Evolutionary conservation across 305 asterid genomes (phyloP), one percentile per base, ranked within the genome.

Genomic region (Andrographis paniculata): DNA sequence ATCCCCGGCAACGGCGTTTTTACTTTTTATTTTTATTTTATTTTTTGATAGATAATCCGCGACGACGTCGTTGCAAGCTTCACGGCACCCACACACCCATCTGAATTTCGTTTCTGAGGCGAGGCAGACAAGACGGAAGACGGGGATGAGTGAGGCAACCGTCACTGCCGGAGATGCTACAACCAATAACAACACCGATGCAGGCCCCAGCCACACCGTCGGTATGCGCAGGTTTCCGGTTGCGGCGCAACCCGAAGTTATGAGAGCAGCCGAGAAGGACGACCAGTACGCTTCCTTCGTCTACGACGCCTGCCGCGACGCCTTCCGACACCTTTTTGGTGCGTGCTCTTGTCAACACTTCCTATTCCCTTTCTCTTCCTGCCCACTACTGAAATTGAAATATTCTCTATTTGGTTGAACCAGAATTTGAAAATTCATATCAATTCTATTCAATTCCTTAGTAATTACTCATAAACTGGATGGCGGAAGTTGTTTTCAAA

Each of bases 221-320:
- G 67, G 66, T 24, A 62, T 75, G 5, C 71, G 76, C 52, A 52
- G 80, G 45, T 87, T 91, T 42, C 93, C 93, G 0, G 39, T 71
- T 63, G 96, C 96, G 42, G 95, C 94, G 50, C 96, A 78, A 68
- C 96, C 99, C 14, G 99, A 91, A 60, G 63, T 91, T 38, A 91
- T 91, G 96, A 77, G 99, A 62, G 95, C 99, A 0, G 99, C 99
- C 6, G 96, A 91, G 80, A 91, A 91, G 62, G 99, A 91, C 53
- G 99, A 91, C 23, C 96, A 91, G 69, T 91, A 83, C 64, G 96
- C 99, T 21, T 83, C 96, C 57, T 91, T 79, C 52, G 89, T 91
- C 39, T 72, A 83, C 60, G 99, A 91, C 61, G 94, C 99, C 33
- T 91, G 99, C 75, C 95, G 99, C 37, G 99, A 86, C 46, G 93